phyloP scores from a whole-genome alignment of 2,329 filamentous ascomycete genomes.

The Scedosporium apiospermum region DNA sequence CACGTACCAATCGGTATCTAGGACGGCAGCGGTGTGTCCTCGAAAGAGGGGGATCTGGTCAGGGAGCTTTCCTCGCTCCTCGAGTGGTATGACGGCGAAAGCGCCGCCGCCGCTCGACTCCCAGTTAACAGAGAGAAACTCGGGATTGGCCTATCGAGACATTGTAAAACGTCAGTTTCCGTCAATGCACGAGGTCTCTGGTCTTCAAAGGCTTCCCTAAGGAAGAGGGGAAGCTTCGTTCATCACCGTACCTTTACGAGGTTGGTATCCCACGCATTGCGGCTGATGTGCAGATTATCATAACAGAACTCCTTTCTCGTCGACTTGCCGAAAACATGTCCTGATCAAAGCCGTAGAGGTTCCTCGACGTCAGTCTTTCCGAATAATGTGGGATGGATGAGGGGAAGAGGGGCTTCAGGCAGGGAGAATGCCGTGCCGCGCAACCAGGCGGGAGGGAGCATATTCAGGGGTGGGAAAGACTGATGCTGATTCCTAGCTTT shows the following conservation, averaged over 20 bases:
- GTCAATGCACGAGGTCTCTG: background rate
- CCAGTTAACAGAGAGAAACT: conserved; percentile 98
- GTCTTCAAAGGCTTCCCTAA: background rate
- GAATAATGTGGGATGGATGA: conserved; percentile 9
- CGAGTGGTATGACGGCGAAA: conserved; percentile 88
- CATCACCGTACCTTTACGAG: conserved; percentile 74
- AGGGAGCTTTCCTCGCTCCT: conserved; percentile 81
- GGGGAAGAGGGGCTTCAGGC: conserved; percentile 12
- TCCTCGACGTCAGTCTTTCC: conserved; percentile 17
- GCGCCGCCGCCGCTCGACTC: conserved; percentile 91
- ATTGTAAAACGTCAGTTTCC: background rate
- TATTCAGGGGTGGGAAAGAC: background rate
- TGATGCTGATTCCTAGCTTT: background rate
- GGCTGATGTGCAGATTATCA: conserved; percentile 93
- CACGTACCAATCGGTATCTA: conserved; percentile 91
- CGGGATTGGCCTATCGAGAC: conserved; percentile 68
- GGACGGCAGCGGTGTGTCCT: conserved; percentile 87
- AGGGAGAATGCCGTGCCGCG: background rate
- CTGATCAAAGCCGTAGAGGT: conserved; percentile 36
- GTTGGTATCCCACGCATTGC: conserved; percentile 99
- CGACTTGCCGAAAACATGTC: conserved; percentile 95
- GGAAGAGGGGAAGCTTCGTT: background rate
- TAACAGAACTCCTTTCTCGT: conserved; percentile 98
- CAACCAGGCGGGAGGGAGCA: background rate
- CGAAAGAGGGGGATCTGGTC: conserved; percentile 92